Conservation (phyloP, 805 yeast genomes). For the Barnettozyma sp. region DNA sequence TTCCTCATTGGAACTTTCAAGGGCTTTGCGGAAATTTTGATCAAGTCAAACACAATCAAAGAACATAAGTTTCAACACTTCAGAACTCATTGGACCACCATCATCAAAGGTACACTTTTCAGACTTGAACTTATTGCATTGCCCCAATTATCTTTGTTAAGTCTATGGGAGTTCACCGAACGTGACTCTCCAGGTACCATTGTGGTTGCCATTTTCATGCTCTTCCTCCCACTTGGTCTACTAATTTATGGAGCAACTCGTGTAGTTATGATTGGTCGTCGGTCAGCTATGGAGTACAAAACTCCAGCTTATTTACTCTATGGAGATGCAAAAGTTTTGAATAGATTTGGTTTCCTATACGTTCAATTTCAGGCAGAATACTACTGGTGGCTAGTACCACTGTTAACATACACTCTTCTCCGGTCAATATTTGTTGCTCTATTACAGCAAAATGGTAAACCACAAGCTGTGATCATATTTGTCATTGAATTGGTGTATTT, state of each 20-base stretch:
- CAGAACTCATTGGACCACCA: conserved; percentile 75
- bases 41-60: conserved; percentile 50
- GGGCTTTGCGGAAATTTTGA: conserved; percentile 56
- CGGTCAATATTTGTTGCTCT: conserved; percentile 84
- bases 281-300: conserved; percentile 63
- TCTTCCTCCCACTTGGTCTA: conserved; percentile 50
- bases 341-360: conserved; percentile 87
- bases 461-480: conserved; percentile 72
- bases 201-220: conserved; percentile 69
- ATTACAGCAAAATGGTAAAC: conserved; percentile 72
- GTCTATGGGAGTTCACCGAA: conserved; percentile 84
- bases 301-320: conserved; percentile 89
- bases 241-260: conserved; percentile 66
- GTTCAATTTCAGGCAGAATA: conserved; percentile 84
- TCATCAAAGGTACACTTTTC: conserved; percentile 83
- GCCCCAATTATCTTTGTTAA: conserved; percentile 76
- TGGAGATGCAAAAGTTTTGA: conserved; percentile 75
- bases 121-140: conserved; percentile 77
- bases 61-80: conserved; percentile 64
- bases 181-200: conserved; percentile 79
- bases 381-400: conserved; percentile 72
- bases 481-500: conserved; percentile 69
- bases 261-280: conserved; percentile 68
- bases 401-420: conserved; percentile 57
- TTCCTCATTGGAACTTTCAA: conserved; percentile 56